phyloP scores from a whole-genome alignment of 2,329 filamentous ascomycete genomes.

The Fusarium pseudoanthophilum region DNA sequence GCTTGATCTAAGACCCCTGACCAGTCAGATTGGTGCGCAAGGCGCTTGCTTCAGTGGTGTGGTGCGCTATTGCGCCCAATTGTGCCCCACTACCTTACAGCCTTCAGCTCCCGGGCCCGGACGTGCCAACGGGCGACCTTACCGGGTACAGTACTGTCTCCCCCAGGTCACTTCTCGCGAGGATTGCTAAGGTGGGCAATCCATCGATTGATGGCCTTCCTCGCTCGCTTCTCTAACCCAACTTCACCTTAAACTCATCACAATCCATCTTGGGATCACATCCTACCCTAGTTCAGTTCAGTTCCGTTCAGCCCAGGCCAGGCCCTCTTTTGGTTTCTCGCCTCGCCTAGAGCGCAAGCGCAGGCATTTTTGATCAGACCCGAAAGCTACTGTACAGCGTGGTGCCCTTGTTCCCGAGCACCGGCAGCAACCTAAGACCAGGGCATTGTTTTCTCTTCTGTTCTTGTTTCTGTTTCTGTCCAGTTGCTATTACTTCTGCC shows the following conservation, averaged over 20 bases:
- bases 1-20: conserved; percentile 35
- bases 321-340: conserved; percentile 36
- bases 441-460: conserved; percentile 37
- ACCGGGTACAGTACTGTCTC: conserved; percentile 23
- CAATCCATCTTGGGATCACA: conserved; percentile 30
- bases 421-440: conserved; percentile 2
- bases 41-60: conserved; percentile 52
- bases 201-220: conserved; percentile 9
- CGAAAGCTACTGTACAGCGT: conserved; percentile 13
- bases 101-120: conserved; percentile 17
- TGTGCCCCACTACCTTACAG: conserved; percentile 26
- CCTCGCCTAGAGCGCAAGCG: conserved; percentile 40
- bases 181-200: conserved; percentile 16
- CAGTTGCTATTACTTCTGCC: conserved; percentile 26
- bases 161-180: conserved; percentile 21
- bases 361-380: conserved; percentile 16
- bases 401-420: conserved; percentile 35
- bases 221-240: conserved; percentile 33
- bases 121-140: conserved; percentile 37
- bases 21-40: conserved; percentile 51
- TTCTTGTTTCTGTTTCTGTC: conserved; percentile 27
- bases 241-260: conserved; percentile 30
- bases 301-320: conserved; percentile 25
- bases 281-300: conserved; percentile 37
- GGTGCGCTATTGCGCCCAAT: conserved; percentile 40